Evolutionary conservation across 139 green algal genomes (phyloP).

Genomic region (Picochlorum sp.): DNA sequence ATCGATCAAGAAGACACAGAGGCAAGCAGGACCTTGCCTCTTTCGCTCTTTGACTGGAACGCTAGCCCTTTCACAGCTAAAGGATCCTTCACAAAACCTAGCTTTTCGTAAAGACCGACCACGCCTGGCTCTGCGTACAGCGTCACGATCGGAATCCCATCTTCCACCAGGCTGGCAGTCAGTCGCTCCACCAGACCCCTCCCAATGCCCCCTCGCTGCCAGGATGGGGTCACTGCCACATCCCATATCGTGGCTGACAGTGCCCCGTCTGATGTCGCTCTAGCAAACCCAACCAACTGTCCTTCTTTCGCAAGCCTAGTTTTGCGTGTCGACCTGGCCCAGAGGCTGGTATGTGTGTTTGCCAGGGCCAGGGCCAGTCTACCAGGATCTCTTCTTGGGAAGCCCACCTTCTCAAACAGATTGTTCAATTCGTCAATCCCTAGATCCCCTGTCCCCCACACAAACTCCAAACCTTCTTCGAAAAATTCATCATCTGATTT

Average conservation of each 20-base stretch:
- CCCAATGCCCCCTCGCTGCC: slow-evolving; percentile 68
- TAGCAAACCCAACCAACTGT: slow-evolving; percentile 64
- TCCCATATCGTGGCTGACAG: slow-evolving; percentile 79
- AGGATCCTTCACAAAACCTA: slow-evolving; percentile 67
- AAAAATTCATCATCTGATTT: slow-evolving; percentile 55
- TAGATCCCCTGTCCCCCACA: slow-evolving; percentile 45
- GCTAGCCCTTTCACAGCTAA: slow-evolving; percentile 64
- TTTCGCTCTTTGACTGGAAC: slow-evolving; percentile 34
- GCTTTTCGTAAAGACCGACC: slow-evolving; percentile 70
- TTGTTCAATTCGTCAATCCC: slow-evolving; percentile 66
- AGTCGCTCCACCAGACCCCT: slow-evolving; percentile 70
- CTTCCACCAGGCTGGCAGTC: slow-evolving; percentile 40
- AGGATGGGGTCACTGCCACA: slow-evolving; percentile 66
- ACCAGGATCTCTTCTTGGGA: slow-evolving; percentile 56
- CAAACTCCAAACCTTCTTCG: slow-evolving; percentile 57
- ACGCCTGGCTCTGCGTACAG: slow-evolving; percentile 69
- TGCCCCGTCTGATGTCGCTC: slow-evolving; percentile 69
- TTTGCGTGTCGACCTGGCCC: slow-evolving; percentile 43
- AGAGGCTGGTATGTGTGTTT: slow-evolving; percentile 53
- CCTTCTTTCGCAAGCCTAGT: slow-evolving; percentile 27
- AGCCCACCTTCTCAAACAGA: slow-evolving; percentile 80
- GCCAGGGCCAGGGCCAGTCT: slow-evolving; percentile 54
- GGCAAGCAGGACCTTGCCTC: background rate
- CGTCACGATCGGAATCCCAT: slow-evolving; percentile 63
- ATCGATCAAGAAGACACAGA: background rate